Conservation (phyloP, 2,329 filamentous ascomycete species). For the Aspergillus eucalypticola region DNA sequence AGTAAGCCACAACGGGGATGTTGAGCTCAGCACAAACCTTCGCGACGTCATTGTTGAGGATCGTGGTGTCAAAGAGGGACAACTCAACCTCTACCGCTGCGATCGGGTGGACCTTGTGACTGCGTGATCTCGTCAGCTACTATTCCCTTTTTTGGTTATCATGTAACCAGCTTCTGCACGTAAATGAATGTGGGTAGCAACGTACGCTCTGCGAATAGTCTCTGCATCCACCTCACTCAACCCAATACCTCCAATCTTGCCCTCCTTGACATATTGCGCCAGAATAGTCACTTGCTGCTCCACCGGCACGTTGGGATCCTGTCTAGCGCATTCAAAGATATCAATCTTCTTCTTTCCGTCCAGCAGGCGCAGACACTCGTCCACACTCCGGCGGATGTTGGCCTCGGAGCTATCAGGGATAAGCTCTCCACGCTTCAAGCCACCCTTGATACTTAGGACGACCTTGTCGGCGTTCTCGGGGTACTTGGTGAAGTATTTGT, state of each 20-base stretch:
- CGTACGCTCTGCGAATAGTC: constrained; percentile 46
- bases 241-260: constrained; percentile 48
- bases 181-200: constrained; percentile 8
- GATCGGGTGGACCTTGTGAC: constrained; percentile 56
- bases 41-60: constrained; percentile 60
- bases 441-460: constrained; percentile 65
- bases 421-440: constrained; percentile 39
- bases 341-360: constrained; percentile 62
- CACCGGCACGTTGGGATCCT: constrained; percentile 55
- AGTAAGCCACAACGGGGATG: constrained; percentile 62
- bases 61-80: constrained; percentile 58
- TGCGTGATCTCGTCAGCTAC: constrained; percentile 36
- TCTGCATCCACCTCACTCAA: constrained; percentile 48
- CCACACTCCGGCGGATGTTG: constrained; percentile 58
- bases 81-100: constrained; percentile 63
- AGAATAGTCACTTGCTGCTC: constrained; percentile 48
- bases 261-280: constrained; percentile 42
- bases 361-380: constrained; percentile 56
- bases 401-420: constrained; percentile 55
- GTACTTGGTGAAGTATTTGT: constrained; percentile 63
- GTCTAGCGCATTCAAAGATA: constrained; percentile 60
- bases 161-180: neutral
- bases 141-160: neutral
- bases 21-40: constrained; percentile 56
- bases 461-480: constrained; percentile 65